Percentiles rank a stretch among this genome's conserved stretches.
phyloP scores from a whole-genome alignment of 345 rosid genomes.

The Kandelia obovata region DNA sequence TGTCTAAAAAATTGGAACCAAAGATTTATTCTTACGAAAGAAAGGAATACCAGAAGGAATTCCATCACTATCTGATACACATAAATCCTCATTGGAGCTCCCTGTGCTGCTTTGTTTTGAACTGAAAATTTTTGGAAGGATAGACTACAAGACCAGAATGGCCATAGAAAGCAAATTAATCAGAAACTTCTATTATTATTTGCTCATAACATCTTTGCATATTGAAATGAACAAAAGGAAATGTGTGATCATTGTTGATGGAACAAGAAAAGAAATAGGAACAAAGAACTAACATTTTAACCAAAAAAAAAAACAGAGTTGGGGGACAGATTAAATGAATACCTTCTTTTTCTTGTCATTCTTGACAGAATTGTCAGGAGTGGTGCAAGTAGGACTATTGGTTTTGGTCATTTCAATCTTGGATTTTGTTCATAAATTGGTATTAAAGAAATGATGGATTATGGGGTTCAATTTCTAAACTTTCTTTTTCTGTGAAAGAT shows the following conservation, averaged over 20 bases:
- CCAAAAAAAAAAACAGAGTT: not conserved
- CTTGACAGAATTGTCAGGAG: conserved; percentile 42
- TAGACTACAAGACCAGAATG: conserved; percentile 30
- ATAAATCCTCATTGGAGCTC: conserved; percentile 29
- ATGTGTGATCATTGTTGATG: not conserved
- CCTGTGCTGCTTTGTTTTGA: conserved; percentile 43
- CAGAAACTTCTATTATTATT: not conserved
- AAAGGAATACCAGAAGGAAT: conserved; percentile 29
- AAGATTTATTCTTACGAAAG: not conserved
- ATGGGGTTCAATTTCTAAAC: not conserved
- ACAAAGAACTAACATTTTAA: not conserved
- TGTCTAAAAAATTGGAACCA: not conserved
- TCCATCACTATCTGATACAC: conserved; percentile 25
- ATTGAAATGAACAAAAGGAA: not conserved
- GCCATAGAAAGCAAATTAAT: not conserved
- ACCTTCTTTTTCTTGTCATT: conserved; percentile 80
- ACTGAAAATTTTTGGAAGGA: conserved; percentile 68
- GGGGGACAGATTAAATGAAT: not conserved
- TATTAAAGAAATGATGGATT: not conserved
- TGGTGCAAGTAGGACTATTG: conserved; percentile 12
- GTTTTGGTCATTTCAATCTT: conserved; percentile 34
- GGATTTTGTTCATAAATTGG: conserved; percentile 26
- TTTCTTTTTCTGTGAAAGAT: not conserved
- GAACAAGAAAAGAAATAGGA: not conserved
- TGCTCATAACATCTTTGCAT: not conserved